Evolutionary conservation across 768 basidiomycete species (phyloP).

Genomic region (Ramaria sp.): DNA sequence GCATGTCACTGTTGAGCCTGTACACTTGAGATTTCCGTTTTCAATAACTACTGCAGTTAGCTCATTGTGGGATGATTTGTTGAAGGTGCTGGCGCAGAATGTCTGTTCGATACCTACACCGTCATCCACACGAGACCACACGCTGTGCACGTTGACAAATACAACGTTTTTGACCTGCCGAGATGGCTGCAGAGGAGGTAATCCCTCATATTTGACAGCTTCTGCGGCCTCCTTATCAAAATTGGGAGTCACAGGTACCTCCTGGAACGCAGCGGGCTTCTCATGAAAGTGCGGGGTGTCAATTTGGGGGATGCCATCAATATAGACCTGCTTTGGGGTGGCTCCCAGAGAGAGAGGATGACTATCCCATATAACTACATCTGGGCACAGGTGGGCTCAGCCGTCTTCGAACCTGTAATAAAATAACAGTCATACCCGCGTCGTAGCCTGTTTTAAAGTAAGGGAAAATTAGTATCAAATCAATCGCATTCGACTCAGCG

Average conservation of each 20-base stretch:
- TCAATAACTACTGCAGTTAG: slow-evolving; percentile 35
- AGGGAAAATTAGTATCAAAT: too few relatives aligned
- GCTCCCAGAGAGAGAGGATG: slow-evolving; percentile 33
- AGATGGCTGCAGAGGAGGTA: slow-evolving; percentile 54
- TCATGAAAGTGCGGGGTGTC: slow-evolving; percentile 9
- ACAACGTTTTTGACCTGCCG: slow-evolving; percentile 33
- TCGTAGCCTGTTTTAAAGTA: not conserved
- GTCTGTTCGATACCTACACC: slow-evolving; percentile 23
- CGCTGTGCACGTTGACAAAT: slow-evolving; percentile 53
- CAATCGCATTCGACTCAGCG: not conserved
- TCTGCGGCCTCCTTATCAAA: slow-evolving; percentile 59
- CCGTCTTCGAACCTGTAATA: slow-evolving; percentile 23
- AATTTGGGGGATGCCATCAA: slow-evolving; percentile 33
- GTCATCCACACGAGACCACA: slow-evolving; percentile 47
- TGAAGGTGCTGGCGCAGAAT: slow-evolving; percentile 50
- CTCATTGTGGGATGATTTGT: slow-evolving; percentile 21
- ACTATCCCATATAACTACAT: slow-evolving; percentile 23
- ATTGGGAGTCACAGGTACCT: slow-evolving; percentile 49
- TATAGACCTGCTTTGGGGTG: slow-evolving; percentile 32
- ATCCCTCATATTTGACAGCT: slow-evolving; percentile 56
- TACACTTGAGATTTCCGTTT: slow-evolving; percentile 45
- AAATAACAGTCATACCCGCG: not conserved
- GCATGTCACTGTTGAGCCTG: slow-evolving; percentile 14
- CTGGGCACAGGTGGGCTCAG: slow-evolving; percentile 1
- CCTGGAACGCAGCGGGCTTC: slow-evolving; percentile 24